Conservation (phyloP, 2,329 filamentous ascomycete species). For the Dactylellina sp. region DNA sequence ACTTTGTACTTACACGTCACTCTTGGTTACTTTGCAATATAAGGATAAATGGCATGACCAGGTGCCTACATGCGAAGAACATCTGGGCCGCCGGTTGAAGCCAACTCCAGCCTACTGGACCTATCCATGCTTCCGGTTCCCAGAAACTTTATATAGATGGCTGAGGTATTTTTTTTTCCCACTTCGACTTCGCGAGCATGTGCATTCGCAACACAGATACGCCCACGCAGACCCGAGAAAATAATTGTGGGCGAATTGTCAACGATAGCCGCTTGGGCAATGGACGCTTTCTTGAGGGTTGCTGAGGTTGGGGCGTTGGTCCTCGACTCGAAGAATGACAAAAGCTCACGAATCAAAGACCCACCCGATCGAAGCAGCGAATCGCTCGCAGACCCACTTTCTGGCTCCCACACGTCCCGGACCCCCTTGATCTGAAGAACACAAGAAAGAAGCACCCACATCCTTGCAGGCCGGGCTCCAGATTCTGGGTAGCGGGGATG, state of each 20-base stretch:
- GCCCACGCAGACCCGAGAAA: too few species aligned
- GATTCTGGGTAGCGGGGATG: constrained; percentile 54
- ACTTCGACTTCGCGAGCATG: constrained; percentile 38
- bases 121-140: constrained; percentile 33
- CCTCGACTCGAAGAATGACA: constrained; percentile 7
- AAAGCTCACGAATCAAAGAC: too few species aligned
- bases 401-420: constrained; percentile 32
- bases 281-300: constrained; percentile 5
- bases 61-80: constrained; percentile 11
- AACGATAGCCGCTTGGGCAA: neutral
- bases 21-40: constrained; percentile 3
- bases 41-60: constrained; percentile 23
- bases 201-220: constrained; percentile 29
- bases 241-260: neutral
- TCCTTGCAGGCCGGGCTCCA: constrained; percentile 44
- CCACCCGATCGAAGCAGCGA: too few species aligned
- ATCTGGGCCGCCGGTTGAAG: constrained; percentile 41
- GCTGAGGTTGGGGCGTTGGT: constrained; percentile 28
- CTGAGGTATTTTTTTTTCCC: constrained; percentile 48
- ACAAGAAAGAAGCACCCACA: constrained; percentile 40
- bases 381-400: constrained; percentile 11
- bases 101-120: constrained; percentile 17
- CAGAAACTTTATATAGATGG: constrained; percentile 42
- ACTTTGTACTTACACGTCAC: constrained; percentile 52
- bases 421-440: constrained; percentile 28